Percentiles rank a stretch among this genome's conserved stretches.
Evolutionary conservation across 129 eudicot genomes (phyloP).

Genomic region (Escallonia rubra): DNA sequence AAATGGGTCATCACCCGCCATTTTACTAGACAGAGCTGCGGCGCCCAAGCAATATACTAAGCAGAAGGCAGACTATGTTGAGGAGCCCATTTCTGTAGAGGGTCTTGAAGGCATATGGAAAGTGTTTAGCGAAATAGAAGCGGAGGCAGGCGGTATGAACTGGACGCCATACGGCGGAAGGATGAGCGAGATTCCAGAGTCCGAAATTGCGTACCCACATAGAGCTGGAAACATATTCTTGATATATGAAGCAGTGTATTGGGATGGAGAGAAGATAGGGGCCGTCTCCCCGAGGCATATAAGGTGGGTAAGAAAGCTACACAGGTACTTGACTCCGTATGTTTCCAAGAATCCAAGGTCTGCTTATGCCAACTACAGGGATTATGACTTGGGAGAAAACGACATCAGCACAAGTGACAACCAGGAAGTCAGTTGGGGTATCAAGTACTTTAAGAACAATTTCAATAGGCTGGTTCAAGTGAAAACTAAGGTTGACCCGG

Average conservation of each 20-base stretch:
- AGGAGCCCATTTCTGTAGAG: constrained; percentile 28
- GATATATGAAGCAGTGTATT: constrained; percentile 30
- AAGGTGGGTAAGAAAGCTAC: constrained; percentile 21
- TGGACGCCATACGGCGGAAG: constrained; percentile 54
- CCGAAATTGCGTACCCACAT: constrained; percentile 54
- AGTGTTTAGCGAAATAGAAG: constrained; percentile 11
- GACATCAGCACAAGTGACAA: no score
- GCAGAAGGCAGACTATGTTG: constrained; percentile 46
- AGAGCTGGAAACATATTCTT: constrained; percentile 48
- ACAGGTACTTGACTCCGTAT: constrained; percentile 30
- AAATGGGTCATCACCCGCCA: constrained; percentile 9
- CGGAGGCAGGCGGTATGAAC: not conserved
- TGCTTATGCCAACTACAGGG: constrained; percentile 35
- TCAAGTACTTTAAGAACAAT: no score
- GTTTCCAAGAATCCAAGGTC: constrained; percentile 38
- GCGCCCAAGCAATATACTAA: constrained; percentile 16
- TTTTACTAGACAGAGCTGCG: constrained; percentile 10
- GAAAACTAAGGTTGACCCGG: no score
- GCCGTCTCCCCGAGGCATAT: not conserved
- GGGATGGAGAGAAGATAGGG: constrained; percentile 16
- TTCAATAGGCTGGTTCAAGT: no score
- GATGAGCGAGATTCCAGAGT: constrained; percentile 48
- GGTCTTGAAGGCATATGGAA: constrained; percentile 33
- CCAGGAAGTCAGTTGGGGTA: no score
- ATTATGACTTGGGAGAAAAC: constrained; percentile 38